A percentile compares a stretch with the other conserved stretches of the same genome.
phyloP scores from a whole-genome alignment of 2,329 filamentous ascomycete species.

The Fusarium acutatum region DNA sequence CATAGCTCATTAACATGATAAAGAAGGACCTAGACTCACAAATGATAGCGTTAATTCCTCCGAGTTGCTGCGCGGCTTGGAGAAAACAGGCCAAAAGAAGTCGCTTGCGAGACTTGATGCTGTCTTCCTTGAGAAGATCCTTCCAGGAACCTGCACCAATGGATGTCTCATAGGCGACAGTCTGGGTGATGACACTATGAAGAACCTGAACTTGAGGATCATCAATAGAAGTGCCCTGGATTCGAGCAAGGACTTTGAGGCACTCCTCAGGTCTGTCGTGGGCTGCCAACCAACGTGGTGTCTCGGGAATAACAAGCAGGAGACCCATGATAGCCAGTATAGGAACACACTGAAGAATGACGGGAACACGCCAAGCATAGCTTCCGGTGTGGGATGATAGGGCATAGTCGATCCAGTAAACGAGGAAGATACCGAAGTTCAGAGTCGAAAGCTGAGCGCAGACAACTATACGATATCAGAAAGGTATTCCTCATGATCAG shows the following conservation, averaged over 20 bases:
- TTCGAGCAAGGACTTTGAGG: constrained; percentile 49
- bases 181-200: constrained; percentile 45
- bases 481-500: not conserved
- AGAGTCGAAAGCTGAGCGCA: constrained; percentile 58
- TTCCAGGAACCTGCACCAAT: constrained; percentile 44
- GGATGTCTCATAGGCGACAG: constrained; percentile 45
- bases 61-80: constrained; percentile 53
- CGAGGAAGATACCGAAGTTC: constrained; percentile 55
- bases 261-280: constrained; percentile 51
- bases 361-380: constrained; percentile 52
- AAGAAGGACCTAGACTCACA: constrained; percentile 36
- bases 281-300: constrained; percentile 53
- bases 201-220: constrained; percentile 35
- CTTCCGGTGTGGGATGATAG: constrained; percentile 44
- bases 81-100: constrained; percentile 46
- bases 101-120: constrained; percentile 45
- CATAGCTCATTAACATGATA: accelerated
- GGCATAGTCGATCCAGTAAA: constrained; percentile 58
- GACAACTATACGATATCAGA: constrained; percentile 43
- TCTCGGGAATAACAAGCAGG: constrained; percentile 52
- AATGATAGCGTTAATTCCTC: constrained; percentile 59
- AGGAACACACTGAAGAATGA: constrained; percentile 53
- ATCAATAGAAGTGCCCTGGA: constrained; percentile 39
- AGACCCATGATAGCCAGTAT: constrained; percentile 51
- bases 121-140: constrained; percentile 44